Evolutionary conservation across 1,284 basidiomycete genomes (phyloP), one percentile per base, ranked within the genome.

Genomic region (Rhodotorula sp.): DNA sequence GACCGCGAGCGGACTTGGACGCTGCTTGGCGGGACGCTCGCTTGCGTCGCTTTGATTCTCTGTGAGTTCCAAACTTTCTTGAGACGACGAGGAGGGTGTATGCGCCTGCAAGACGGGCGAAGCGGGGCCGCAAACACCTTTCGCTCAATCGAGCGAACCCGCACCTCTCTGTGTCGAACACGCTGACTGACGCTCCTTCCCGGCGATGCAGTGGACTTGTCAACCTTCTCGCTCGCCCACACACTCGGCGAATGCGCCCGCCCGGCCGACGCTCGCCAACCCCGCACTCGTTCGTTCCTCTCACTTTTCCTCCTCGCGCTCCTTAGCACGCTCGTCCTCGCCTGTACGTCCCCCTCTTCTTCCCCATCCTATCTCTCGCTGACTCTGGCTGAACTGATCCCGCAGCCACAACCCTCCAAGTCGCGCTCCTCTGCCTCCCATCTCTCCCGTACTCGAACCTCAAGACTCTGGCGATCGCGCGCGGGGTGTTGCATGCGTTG

Each of bases 401-500:
- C 8, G 10, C 52, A 68, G 67, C 58, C 4, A 48, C 48, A 19
- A 27, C 27, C 19, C 48, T 68, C 5, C 55, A 64, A 20, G 59
- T 68, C 58, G 39, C 22, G 5, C 48, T 68, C 2, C 59, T 68
- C 30, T 36, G 58, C 44, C 27, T 64, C 58, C 22, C 29, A 3
- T 7, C n/a, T 0, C 62, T 54, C 10, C 1, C 47, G 0, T 11
- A 36, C 22, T 19, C 47, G 27, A 56, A 27, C 1, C 46, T 51
- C 10, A 36, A 52, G 22, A 49, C 22, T 1, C 4, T 68, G 30
- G 22, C 62, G 15, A 22, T 39, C 22, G 36, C 52, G 5, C 62
- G 67, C n/a, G 67, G 36, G 17, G 54, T 53, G 36, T 9, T 68
- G 4, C 67, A 68, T 44, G 20, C 64, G 48, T 39, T 46, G 24